These are phyloP conservation scores for Alternaria consortialis DNA, from an alignment of 2,329 filamentous ascomycete genomes.

Conservation along the genomic window DNA sequence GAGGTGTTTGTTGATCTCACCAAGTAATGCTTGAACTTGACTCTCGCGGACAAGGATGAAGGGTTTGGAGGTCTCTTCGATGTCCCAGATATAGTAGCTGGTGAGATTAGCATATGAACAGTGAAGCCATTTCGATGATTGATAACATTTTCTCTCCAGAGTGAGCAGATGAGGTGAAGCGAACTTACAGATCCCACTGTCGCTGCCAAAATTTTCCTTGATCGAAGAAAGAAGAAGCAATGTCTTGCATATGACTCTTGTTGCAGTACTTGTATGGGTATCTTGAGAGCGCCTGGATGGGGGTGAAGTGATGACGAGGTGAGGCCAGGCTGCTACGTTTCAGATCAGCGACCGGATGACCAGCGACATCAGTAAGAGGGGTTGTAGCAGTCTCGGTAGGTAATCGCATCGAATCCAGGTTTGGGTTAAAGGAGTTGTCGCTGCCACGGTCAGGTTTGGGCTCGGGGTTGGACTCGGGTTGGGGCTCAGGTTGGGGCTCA, in stretches of 20 bases:
- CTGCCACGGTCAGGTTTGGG: constrained; percentile 1
- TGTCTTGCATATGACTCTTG: constrained; percentile 56
- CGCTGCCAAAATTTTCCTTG: constrained; percentile 65
- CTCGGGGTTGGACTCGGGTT: background rate
- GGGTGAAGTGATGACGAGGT: constrained; percentile 50
- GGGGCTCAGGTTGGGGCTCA: background rate
- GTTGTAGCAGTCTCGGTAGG: constrained; percentile 1
- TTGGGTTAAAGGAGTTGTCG: constrained; percentile 37
- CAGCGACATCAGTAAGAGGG: background rate
- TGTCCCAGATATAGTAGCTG: constrained; percentile 72
- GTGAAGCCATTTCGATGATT: constrained; percentile 6
- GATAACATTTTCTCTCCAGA: background rate
- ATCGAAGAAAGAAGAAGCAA: constrained; percentile 66
- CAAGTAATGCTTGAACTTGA: constrained; percentile 72
- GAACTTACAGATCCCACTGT: constrained; percentile 80
- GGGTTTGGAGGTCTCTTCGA: constrained; percentile 56
- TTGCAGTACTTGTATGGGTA: constrained; percentile 70
- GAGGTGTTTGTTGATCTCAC: constrained; percentile 67
- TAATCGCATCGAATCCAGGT: constrained; percentile 19
- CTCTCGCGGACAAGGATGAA: constrained; percentile 72
- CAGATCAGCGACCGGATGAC: constrained; percentile 28
- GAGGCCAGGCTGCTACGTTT: constrained; percentile 46
- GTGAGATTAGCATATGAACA: background rate
- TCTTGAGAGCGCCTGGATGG: constrained; percentile 59
- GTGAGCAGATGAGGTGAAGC: constrained; percentile 29